Conservation (phyloP, 2,329 filamentous ascomycete species). For the Epichloe typhina region DNA sequence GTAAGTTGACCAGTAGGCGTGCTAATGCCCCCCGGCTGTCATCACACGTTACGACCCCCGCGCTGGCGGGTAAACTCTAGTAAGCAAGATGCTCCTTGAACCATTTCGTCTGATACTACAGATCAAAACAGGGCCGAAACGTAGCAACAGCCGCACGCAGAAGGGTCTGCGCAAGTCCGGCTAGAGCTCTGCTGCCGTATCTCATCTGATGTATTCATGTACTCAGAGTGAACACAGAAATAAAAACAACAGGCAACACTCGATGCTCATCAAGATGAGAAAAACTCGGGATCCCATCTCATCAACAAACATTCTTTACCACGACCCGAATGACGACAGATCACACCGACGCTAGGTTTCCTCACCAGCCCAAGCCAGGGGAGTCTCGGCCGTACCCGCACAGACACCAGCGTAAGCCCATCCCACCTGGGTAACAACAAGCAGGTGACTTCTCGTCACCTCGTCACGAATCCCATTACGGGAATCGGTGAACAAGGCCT, state of each 20-base stretch:
- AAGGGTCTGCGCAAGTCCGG: too few species aligned
- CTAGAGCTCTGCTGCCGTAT: too few species aligned
- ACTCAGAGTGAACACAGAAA: too few species aligned
- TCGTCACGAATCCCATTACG: neutral
- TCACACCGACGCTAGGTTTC: neutral
- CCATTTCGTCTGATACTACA: neutral
- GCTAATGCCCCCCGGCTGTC: neutral
- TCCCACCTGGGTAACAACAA: neutral
- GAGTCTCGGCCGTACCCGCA: neutral
- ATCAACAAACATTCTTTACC: too few species aligned
- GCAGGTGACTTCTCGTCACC: neutral
- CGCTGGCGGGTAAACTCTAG: too few species aligned
- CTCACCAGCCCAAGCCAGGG: too few species aligned
- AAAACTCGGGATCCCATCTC: too few species aligned
- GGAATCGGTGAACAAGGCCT: neutral
- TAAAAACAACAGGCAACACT: too few species aligned
- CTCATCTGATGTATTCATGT: too few species aligned
- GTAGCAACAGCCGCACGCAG: too few species aligned
- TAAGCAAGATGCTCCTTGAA: neutral
- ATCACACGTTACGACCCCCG: neutral
- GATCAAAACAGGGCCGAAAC: neutral
- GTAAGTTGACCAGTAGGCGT: neutral
- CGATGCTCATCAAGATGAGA: too few species aligned
- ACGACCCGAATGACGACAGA: neutral
- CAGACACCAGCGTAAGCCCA: neutral